A percentile compares a stretch with the other conserved stretches of the same genome.
Evolutionary conservation across 2,329 filamentous ascomycete species (phyloP).

Genomic region (Mycogone perniciosa): DNA sequence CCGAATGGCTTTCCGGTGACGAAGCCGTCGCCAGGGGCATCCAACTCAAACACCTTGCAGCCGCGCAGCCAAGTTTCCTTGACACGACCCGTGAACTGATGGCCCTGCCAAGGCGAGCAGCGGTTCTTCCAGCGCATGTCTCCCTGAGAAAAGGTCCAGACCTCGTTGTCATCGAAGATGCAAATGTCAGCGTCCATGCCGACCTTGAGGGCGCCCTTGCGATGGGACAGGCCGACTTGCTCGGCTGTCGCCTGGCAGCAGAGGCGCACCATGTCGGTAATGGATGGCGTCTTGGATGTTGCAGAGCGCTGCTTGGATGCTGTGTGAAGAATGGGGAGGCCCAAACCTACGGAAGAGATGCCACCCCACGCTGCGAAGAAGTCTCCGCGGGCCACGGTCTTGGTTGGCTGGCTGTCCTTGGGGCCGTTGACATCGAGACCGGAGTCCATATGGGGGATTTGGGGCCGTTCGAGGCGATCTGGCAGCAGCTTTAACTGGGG

Average conservation of each 20-base stretch:
- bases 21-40: conserved; percentile 46
- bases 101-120: conserved; percentile 84
- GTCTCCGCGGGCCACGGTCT: conserved; percentile 55
- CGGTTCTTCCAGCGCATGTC: conserved; percentile 95
- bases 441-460: conserved; percentile 45
- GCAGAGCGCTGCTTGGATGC: conserved; percentile 58
- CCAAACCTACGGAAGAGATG: conserved; percentile 88
- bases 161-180: conserved; percentile 79
- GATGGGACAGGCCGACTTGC: conserved; percentile 77
- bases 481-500: conserved; percentile 89
- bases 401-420: conserved; percentile 22
- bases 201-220: conserved; percentile 69
- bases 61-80: conserved; percentile 82
- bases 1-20: conserved; percentile 43
- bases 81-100: conserved; percentile 69
- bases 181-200: conserved; percentile 86
- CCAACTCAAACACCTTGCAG: conserved; percentile 63
- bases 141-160: conserved; percentile 65
- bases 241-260: conserved; percentile 81
- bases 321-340: conserved; percentile 84
- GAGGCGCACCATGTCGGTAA: conserved; percentile 77
- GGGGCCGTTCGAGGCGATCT: conserved; percentile 43
- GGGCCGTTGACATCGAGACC: conserved; percentile 43
- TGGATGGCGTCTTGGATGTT: conserved; percentile 37
- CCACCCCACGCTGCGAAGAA: conserved; percentile 97